phyloP scores from a whole-genome alignment of 2,329 filamentous ascomycete genomes.

The Thielaviopsis punctulata region DNA sequence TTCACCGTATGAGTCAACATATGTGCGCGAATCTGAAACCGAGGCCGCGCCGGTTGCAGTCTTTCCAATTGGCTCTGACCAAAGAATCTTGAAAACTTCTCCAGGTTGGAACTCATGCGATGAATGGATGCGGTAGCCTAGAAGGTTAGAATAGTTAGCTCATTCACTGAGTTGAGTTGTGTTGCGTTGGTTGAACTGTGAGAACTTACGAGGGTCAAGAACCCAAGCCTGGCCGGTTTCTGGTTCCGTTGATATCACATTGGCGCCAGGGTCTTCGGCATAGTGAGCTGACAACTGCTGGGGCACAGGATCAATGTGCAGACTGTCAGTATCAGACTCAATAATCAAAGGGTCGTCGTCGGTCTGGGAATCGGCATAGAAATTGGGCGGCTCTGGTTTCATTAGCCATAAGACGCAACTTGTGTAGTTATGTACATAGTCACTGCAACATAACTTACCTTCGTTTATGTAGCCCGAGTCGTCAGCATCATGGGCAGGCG shows the following conservation, averaged over 20 bases:
- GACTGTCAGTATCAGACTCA: not conserved
- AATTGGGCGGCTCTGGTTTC: not conserved
- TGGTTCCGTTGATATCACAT: not conserved
- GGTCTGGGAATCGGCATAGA: not conserved
- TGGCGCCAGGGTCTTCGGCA: not conserved
- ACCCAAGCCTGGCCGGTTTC: not conserved
- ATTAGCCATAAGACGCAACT: not conserved
- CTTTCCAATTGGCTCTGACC: constrained; percentile 33
- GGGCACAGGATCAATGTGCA: not conserved
- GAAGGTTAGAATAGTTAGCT: not conserved
- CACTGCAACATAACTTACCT: too few relatives aligned
- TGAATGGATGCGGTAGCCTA: constrained; percentile 1
- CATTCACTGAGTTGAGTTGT: not conserved
- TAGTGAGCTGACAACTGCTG: not conserved
- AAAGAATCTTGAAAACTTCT: constrained; percentile 38
- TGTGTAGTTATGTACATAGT: too few relatives aligned
- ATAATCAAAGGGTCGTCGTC: not conserved
- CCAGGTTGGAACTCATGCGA: constrained; percentile 7
- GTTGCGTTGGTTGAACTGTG: too few relatives aligned
- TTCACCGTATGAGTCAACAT: constrained; percentile 20
- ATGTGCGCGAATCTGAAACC: constrained; percentile 20
- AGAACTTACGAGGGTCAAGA: constrained; percentile 3
- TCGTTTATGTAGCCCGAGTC: not conserved
- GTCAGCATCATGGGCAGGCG: not conserved
- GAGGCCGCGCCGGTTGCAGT: constrained; percentile 17